Conservation (phyloP, 768 basidiomycete species). For the Phylloporus scabripes region DNA sequence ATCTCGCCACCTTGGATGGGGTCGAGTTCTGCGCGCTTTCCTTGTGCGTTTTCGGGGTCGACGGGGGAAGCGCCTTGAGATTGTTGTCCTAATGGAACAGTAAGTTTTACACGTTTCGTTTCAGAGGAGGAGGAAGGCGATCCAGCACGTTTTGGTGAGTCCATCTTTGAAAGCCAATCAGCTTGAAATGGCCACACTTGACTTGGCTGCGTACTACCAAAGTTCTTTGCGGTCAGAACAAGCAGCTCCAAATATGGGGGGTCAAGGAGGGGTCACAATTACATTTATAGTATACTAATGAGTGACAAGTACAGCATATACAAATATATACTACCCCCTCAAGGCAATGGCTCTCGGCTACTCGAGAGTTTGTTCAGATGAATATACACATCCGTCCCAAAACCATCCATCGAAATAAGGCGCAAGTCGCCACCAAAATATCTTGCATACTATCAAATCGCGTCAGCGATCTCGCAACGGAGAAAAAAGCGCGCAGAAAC, state of each 20-base stretch:
- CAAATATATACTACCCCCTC: constrained; percentile 1
- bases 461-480: not conserved
- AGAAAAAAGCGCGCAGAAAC: constrained; percentile 21
- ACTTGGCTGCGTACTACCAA: constrained; percentile 5
- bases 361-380: constrained; percentile 83
- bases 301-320: not conserved
- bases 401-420: constrained; percentile 98
- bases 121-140: constrained; percentile 52
- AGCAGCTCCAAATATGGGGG: constrained; percentile 21
- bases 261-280: constrained; percentile 6
- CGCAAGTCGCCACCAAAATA: constrained; percentile 94
- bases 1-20: constrained; percentile 76
- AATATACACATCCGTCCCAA: constrained; percentile 91
- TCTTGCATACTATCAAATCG: constrained; percentile 67
- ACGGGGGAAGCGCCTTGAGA: constrained; percentile 67
- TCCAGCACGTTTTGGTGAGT: constrained; percentile 61
- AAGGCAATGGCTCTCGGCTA: constrained; percentile 69
- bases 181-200: constrained; percentile 20
- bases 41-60: constrained; percentile 72
- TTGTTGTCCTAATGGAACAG: constrained; percentile 40
- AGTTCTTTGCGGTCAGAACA: not conserved
- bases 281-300: not conserved
- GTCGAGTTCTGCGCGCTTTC: constrained; percentile 86
- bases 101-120: constrained; percentile 54
- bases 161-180: constrained; percentile 38